Evolutionary conservation across 2,329 filamentous ascomycete species (phyloP).

Genomic region (Talaromyces albobiverticillius): DNA sequence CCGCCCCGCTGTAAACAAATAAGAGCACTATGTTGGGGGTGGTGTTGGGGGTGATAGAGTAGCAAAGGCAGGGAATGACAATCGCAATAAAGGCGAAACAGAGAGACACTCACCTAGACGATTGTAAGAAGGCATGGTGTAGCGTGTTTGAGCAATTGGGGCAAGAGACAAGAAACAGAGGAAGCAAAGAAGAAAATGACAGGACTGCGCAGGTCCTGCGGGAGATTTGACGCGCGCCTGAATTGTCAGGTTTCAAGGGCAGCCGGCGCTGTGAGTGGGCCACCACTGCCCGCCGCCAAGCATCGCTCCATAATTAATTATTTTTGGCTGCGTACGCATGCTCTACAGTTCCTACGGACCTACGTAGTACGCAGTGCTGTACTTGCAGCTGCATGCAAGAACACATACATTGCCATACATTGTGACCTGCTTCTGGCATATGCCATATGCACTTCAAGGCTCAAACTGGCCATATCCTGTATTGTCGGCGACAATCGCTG

Average conservation of each 20-base stretch:
- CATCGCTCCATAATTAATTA: background rate
- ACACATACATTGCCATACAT: too few species aligned
- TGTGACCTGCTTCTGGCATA: too few species aligned
- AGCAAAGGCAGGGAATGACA: background rate
- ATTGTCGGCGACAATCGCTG: too few species aligned
- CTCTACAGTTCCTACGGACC: too few species aligned
- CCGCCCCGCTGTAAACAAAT: conserved; percentile 15
- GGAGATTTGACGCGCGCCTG: background rate
- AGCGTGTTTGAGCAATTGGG: background rate
- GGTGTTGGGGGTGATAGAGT: background rate
- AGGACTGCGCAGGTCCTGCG: background rate
- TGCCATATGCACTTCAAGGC: too few species aligned
- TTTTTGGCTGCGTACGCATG: too few species aligned
- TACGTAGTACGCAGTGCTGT: too few species aligned
- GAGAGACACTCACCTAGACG: conserved; percentile 13
- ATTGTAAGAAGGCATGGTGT: conserved; percentile 15
- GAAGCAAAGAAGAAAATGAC: background rate
- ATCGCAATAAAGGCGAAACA: background rate
- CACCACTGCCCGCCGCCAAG: background rate
- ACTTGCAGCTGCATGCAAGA: too few species aligned
- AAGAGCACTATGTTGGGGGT: background rate
- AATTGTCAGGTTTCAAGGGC: background rate
- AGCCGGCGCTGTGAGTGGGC: background rate
- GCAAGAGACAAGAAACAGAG: background rate
- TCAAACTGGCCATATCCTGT: too few species aligned